phyloP scores from a whole-genome alignment of 768 basidiomycete genomes.

The Rossbeevera mucosa region DNA sequence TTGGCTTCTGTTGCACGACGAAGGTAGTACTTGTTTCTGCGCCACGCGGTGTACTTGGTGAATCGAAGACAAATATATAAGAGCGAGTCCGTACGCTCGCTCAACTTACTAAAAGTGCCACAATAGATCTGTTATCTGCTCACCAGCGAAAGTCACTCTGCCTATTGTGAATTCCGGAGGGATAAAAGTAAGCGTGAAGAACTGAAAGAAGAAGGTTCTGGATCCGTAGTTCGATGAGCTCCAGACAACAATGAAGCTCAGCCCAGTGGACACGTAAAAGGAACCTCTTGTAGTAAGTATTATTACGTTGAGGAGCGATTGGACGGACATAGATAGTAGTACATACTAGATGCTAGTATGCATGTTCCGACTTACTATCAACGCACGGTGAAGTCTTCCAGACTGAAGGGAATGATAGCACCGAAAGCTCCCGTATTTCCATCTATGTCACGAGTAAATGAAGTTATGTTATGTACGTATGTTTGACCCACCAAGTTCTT shows the following conservation, averaged over 20 bases:
- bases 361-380: neutral
- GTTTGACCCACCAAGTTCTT: neutral
- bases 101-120: neutral
- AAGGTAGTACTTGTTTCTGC: neutral
- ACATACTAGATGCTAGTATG: too few species aligned
- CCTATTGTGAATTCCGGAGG: neutral
- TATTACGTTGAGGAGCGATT: neutral
- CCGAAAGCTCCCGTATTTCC: too few species aligned
- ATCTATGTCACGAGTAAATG: too few species aligned
- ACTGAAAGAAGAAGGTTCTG: too few species aligned
- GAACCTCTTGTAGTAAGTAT: too few species aligned
- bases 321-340: neutral
- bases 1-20: neutral
- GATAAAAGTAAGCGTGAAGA: neutral
- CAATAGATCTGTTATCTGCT: neutral
- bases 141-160: neutral
- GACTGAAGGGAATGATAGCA: too few species aligned
- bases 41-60: neutral
- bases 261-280: neutral
- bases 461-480: neutral
- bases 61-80: too few species aligned
- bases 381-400: neutral
- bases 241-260: neutral
- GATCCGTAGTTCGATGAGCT: too few species aligned
- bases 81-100: neutral